A percentile compares a stretch with the other conserved stretches of the same genome.
Evolutionary conservation across 306 rosid species (phyloP).

Genomic region (Corylus heterophylla): DNA sequence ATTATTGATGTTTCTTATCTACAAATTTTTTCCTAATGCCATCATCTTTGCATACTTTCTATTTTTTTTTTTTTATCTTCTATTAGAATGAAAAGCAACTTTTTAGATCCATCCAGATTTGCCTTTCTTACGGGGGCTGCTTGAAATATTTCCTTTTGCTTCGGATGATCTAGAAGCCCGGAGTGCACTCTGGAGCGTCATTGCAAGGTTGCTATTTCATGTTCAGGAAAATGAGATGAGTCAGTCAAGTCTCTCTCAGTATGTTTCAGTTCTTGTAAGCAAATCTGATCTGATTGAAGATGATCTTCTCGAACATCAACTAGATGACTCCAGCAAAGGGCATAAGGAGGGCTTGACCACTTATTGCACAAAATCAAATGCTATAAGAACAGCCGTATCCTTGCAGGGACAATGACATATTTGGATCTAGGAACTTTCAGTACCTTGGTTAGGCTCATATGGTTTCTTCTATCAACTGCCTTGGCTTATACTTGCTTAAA

Average conservation of each 20-base stretch:
- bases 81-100: constrained; percentile 23
- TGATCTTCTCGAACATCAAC: constrained; percentile 65
- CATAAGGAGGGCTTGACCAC: constrained; percentile 26
- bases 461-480: not conserved
- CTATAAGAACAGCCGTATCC: constrained; percentile 86
- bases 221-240: constrained; percentile 62
- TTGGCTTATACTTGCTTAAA: not conserved
- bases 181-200: constrained; percentile 80
- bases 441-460: constrained; percentile 2
- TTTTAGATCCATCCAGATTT: constrained; percentile 50
- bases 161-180: constrained; percentile 82
- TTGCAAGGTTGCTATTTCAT: constrained; percentile 63
- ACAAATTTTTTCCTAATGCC: constrained; percentile 2
- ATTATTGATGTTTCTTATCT: constrained; percentile 10
- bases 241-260: constrained; percentile 45
- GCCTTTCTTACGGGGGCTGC: constrained; percentile 66
- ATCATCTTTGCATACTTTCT: not conserved
- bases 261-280: constrained; percentile 55
- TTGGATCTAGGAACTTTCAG: not conserved
- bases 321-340: constrained; percentile 36
- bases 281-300: constrained; percentile 82
- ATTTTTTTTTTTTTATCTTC: not conserved
- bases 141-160: constrained; percentile 81
- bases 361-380: constrained; percentile 37
- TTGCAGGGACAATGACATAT: constrained; percentile 11